A percentile compares a stretch with the other conserved stretches of the same genome.
Conservation (phyloP, 2,329 filamentous ascomycete genomes). For the Penicillium sp. region DNA sequence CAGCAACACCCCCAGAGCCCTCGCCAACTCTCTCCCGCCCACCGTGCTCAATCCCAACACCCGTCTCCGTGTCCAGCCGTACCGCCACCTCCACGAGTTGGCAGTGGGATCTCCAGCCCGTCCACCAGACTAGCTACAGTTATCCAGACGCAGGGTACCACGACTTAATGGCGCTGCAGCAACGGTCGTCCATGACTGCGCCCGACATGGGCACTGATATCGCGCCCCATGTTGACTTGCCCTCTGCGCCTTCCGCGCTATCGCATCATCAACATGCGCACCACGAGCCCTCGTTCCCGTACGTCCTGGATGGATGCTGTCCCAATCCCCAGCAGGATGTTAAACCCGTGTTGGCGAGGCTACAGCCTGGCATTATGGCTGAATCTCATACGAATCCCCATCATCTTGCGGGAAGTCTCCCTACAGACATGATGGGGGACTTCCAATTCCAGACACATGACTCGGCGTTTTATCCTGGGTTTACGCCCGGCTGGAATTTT, state of each 20-base stretch:
- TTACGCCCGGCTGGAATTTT: slow-evolving; percentile 18
- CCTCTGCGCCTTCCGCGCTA: slow-evolving; percentile 1
- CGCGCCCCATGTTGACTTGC: slow-evolving; percentile 10
- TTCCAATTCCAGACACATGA: slow-evolving; percentile 22
- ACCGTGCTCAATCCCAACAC: slow-evolving; percentile 12
- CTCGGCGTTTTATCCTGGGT: slow-evolving; percentile 13
- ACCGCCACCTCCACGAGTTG: slow-evolving; percentile 7
- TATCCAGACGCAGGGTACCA: slow-evolving; percentile 20
- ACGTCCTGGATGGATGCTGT: slow-evolving; percentile 18
- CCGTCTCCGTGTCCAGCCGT: slow-evolving; percentile 6
- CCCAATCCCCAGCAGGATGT: slow-evolving; percentile 10
- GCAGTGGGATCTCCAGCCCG: slow-evolving; percentile 25
- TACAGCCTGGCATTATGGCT: slow-evolving; percentile 10
- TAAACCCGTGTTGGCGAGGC: slow-evolving; percentile 11
- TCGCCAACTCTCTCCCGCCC: slow-evolving; percentile 19
- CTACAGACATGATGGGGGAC: slow-evolving; percentile 21
- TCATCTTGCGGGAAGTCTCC: slow-evolving; percentile 14
- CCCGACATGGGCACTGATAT: slow-evolving; percentile 15
- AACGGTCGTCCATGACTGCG: slow-evolving; percentile 12
- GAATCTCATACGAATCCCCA: slow-evolving; percentile 9
- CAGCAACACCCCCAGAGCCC: slow-evolving; percentile 27
- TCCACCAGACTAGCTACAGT: slow-evolving; percentile 16
- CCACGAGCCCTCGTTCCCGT: slow-evolving; percentile 18
- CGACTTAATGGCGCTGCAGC: slow-evolving; percentile 15
- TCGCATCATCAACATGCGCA: slow-evolving; percentile 7